These are phyloP conservation scores for Pseudotsuga menziesii DNA, from an alignment of 75 land plant genomes.

Conservation along the genomic window DNA sequence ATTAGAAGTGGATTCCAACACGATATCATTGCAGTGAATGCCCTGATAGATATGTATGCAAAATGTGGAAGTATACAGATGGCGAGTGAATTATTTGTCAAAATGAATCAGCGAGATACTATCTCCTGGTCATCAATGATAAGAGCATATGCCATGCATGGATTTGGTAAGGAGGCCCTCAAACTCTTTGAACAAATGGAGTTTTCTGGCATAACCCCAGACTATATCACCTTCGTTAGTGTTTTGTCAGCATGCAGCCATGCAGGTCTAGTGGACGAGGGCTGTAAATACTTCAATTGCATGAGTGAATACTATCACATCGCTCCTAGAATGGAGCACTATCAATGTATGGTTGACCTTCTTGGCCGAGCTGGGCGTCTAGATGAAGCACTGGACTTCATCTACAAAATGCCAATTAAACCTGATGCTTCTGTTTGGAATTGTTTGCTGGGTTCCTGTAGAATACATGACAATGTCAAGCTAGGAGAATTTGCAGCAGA, in stretches of 20 bases:
- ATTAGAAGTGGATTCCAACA: neutral
- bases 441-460: conserved; percentile 20
- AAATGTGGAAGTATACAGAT: conserved; percentile 16
- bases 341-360: conserved; percentile 21
- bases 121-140: conserved; percentile 22
- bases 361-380: conserved; percentile 18
- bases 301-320: conserved; percentile 11
- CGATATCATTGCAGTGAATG: conserved; percentile 8
- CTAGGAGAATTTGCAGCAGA: conserved; percentile 10
- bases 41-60: conserved; percentile 25
- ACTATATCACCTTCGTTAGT: conserved; percentile 11
- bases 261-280: conserved; percentile 19
- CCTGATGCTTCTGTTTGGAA: conserved; percentile 11
- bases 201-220: neutral
- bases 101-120: conserved; percentile 5
- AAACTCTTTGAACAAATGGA: conserved; percentile 16
- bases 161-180: conserved; percentile 13
- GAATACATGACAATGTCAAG: conserved; percentile 8
- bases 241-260: conserved; percentile 23
- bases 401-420: conserved; percentile 18
- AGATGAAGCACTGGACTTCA: conserved; percentile 9
- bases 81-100: conserved; percentile 9
- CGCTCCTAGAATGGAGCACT: conserved; percentile 14
- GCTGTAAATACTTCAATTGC: conserved; percentile 11
- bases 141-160: conserved; percentile 18